These are phyloP conservation scores for Pyrus communis DNA, from an alignment of 306 rosid species.

Conservation along the genomic window DNA sequence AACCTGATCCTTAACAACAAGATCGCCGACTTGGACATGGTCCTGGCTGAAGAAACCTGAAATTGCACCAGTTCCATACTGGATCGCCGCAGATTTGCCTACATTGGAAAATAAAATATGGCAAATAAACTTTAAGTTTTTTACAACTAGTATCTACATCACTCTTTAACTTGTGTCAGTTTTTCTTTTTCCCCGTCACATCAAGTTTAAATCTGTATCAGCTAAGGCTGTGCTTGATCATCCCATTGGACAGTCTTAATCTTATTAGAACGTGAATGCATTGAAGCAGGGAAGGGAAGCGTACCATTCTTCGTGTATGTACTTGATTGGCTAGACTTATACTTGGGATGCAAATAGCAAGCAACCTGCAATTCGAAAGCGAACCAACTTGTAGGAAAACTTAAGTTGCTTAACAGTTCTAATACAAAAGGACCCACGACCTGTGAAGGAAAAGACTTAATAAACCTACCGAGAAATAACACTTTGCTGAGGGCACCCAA, in stretches of 20 bases:
- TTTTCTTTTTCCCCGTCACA: not conserved
- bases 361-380: conserved; percentile 30
- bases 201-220: not conserved
- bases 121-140: not conserved
- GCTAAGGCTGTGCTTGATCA: not conserved
- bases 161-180: conserved; percentile 20
- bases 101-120: not conserved
- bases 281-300: not conserved
- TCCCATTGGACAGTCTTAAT: not conserved
- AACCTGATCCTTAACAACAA: conserved; percentile 41
- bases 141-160: not conserved
- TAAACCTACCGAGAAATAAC: conserved; percentile 52
- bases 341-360: conserved; percentile 47
- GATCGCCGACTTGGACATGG: conserved; percentile 38
- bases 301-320: conserved; percentile 38
- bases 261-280: conserved; percentile 15
- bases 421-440: not conserved
- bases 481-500: conserved; percentile 84
- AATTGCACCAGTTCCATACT: conserved; percentile 51
- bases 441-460: not conserved
- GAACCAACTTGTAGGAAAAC: not conserved
- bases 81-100: conserved; percentile 43
- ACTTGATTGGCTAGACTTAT: conserved; percentile 33
- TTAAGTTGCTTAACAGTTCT: conserved; percentile 11
- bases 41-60: conserved; percentile 45